Evolutionary conservation across 2,329 filamentous ascomycete genomes (phyloP).

Genomic region (Monilinia laxa): DNA sequence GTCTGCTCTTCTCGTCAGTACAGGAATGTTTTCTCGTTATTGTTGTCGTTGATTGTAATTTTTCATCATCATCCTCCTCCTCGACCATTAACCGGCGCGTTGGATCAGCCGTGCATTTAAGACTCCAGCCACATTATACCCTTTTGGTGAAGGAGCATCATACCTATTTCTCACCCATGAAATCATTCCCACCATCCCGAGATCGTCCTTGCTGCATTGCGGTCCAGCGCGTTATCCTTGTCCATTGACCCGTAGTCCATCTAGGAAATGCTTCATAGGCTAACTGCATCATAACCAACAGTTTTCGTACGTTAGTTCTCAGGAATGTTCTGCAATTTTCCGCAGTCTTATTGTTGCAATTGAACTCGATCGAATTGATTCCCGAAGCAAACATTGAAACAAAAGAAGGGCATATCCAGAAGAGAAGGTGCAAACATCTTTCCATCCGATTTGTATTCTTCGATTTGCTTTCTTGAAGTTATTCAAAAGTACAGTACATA

Average conservation of each 20-base stretch:
- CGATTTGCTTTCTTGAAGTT: not conserved
- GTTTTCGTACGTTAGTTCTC: constrained; percentile 25
- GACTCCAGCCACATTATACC: constrained; percentile 25
- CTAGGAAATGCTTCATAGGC: constrained; percentile 20
- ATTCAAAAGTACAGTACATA: not conserved
- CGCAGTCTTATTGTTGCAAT: constrained; percentile 21
- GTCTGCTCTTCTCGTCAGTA: constrained; percentile 16
- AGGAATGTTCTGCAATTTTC: constrained; percentile 23
- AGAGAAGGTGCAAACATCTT: not conserved
- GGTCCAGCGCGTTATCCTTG: constrained; percentile 18
- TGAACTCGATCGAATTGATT: constrained; percentile 21
- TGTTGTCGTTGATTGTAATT: not conserved
- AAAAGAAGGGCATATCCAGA: constrained; percentile 20
- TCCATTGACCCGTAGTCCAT: constrained; percentile 16
- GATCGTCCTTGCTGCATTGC: constrained; percentile 21
- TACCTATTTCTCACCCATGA: not conserved
- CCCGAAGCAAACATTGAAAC: constrained; percentile 19
- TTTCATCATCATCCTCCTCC: not conserved
- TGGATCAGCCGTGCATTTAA: constrained; percentile 27
- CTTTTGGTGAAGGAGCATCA: constrained; percentile 23
- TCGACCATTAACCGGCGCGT: constrained; percentile 26
- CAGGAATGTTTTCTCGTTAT: constrained; percentile 2
- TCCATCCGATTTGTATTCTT: not conserved
- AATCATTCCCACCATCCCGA: constrained; percentile 14
- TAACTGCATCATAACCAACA: constrained; percentile 24